Evolutionary conservation across 2,329 filamentous ascomycete genomes (phyloP).

Genomic region (Truncatella angustata): DNA sequence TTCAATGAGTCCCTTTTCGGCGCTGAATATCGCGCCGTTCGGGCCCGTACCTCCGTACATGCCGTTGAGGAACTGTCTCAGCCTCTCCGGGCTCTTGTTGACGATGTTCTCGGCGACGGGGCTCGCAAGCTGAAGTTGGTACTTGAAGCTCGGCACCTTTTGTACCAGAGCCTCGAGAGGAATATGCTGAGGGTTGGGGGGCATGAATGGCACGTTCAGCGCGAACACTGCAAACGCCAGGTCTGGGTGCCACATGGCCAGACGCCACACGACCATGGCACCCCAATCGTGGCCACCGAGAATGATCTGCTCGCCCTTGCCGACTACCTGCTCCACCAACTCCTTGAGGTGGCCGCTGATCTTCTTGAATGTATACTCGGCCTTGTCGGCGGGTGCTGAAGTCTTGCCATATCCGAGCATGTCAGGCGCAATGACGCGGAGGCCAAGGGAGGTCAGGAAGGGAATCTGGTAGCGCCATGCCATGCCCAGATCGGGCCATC

Average conservation of each 20-base stretch:
- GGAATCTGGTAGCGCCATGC: constrained; percentile 93
- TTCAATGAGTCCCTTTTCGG: constrained; percentile 60
- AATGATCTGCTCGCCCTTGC: constrained; percentile 57
- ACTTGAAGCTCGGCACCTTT: constrained; percentile 67
- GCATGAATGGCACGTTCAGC: constrained; percentile 73
- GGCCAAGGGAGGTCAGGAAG: constrained; percentile 65
- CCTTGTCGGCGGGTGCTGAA: constrained; percentile 60
- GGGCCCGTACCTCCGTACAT: constrained; percentile 66
- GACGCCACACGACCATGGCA: constrained; percentile 72
- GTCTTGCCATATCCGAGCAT: constrained; percentile 84
- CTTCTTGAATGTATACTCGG: constrained; percentile 69
- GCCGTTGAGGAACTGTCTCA: constrained; percentile 68
- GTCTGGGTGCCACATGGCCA: constrained; percentile 70
- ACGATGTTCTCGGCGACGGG: constrained; percentile 62
- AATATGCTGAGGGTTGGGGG: constrained; percentile 51
- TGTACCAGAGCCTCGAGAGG: constrained; percentile 60
- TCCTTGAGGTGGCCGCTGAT: constrained; percentile 73
- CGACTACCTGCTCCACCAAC: constrained; percentile 57
- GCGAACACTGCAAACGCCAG: constrained; percentile 74
- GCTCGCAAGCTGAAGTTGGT: constrained; percentile 78
- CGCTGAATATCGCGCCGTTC: constrained; percentile 59
- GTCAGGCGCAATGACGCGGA: constrained; percentile 81
- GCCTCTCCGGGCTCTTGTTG: constrained; percentile 50
- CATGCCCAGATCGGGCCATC: constrained; percentile 70
- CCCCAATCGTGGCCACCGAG: constrained; percentile 95